These are phyloP conservation scores for Pulveroboletus sp. DNA, from an alignment of 768 basidiomycete species.

Conservation along the genomic window DNA sequence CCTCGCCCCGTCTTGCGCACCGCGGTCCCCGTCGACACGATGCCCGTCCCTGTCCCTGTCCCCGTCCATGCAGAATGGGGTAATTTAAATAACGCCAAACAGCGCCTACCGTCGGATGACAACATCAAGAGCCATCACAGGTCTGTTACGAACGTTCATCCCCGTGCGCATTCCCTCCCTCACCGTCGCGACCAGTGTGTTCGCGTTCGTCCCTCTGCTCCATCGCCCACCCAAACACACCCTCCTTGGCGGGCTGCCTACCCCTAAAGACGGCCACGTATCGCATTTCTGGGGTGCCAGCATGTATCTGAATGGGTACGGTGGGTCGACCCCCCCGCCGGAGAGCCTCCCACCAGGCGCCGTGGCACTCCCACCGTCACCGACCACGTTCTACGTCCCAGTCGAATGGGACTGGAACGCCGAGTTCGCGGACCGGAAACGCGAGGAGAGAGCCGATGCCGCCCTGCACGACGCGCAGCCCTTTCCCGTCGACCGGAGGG, in stretches of 20 bases:
- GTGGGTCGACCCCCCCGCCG: background rate
- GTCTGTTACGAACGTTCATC: constrained; percentile 17
- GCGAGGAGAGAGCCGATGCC: constrained; percentile 60
- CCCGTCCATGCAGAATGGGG: constrained; percentile 8
- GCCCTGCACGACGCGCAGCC: constrained; percentile 57
- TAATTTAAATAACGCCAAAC: constrained; percentile 28
- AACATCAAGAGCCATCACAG: constrained; percentile 9
- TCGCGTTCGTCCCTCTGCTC: background rate
- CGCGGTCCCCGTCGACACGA: background rate
- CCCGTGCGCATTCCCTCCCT: background rate
- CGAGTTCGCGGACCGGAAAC: constrained; percentile 66
- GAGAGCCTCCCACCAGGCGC: constrained; percentile 18
- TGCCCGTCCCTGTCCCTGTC: constrained; percentile 21
- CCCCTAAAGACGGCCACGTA: constrained; percentile 7
- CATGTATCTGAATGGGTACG: constrained; percentile 11
- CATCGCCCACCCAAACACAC: background rate
- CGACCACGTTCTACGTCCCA: constrained; percentile 5
- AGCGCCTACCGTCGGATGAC: constrained; percentile 18
- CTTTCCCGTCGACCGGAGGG: constrained; percentile 70
- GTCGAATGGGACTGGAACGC: constrained; percentile 67
- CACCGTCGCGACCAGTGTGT: background rate
- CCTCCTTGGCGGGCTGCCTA: background rate
- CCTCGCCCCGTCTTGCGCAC: too few relatives aligned
- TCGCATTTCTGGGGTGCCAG: background rate
- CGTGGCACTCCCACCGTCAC: constrained; percentile 13